Base-by-base conservation (phyloP, 2,329 filamentous ascomycete species). In the Colletotrichum kahawae region DNA sequence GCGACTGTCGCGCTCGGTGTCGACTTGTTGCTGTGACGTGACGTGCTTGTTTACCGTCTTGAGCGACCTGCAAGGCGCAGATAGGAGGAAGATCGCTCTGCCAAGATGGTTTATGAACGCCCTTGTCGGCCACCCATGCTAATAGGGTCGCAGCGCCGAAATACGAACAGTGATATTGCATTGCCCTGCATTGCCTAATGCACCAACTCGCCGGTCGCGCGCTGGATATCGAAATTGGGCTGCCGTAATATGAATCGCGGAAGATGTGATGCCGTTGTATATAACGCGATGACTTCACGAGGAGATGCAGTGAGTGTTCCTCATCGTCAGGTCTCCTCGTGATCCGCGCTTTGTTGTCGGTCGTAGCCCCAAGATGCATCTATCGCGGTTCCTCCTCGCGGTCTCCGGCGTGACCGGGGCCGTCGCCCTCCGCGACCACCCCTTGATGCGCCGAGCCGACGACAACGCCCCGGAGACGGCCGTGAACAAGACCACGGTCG, bases 401-500 rank as follows among this genome's bases (percentile, higher is more conserved):
- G 38, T 65, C 24, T 67, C 70, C 38, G 38, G 69, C n/a, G 33
- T 72, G 27, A 21, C 38, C 34, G 70, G 64, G 7, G 67, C 29
- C 21, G 33, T 68, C 9, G 69, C 69, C 1, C 29, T 67, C 7
- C 59, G 38, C 4, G 59, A 56, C 24, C 67, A 72, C 16, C 51
- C 57, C 5, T 14, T 71, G 33, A 63, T 73, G 57, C 70, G 67
- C 38, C 67, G 67, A 24, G 74, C 59, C 4, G 74, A 69, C 3
- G 71, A 77, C 21, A 57, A 66, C 34, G 48, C 63, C n/a, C 60
- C 71, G 29, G 71, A 71, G 24, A 56, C 71, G 4, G 71, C 60
- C 4, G 51, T 38, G 7, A 70, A 70, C 34, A 74, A 74, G 51
- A 67, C 70, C 4, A 33, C 54, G 3, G 31, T 75, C 8, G 67